Evolutionary conservation across 768 basidiomycete species (phyloP).

Genomic region (Exidia glandulosa): DNA sequence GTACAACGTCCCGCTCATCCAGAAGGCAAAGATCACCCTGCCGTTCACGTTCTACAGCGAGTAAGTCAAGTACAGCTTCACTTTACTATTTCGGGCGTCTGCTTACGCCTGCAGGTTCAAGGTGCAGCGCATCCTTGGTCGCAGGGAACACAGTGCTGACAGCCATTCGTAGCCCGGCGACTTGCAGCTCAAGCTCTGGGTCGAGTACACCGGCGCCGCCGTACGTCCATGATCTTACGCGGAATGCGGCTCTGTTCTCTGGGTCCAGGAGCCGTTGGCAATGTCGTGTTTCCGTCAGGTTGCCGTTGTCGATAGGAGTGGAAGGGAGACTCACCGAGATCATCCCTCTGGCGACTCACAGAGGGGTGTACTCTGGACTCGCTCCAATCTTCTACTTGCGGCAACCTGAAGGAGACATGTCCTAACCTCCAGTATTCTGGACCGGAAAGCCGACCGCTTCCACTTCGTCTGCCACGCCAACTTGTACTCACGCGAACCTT

Average conservation of each 20-base stretch:
- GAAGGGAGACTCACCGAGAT: too few relatives aligned
- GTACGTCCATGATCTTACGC: neutral
- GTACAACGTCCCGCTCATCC: constrained; percentile 41
- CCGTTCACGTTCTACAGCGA: constrained; percentile 75
- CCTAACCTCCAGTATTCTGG: neutral
- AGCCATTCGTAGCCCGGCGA: constrained; percentile 50
- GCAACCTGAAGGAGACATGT: neutral
- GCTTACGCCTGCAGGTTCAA: constrained; percentile 39
- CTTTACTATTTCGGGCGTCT: constrained; percentile 2
- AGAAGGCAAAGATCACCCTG: constrained; percentile 48
- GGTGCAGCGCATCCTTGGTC: constrained; percentile 25
- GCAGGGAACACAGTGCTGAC: neutral
- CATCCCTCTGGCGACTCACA: too few relatives aligned
- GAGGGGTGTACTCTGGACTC: too few relatives aligned
- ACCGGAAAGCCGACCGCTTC: neutral
- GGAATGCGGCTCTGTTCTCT: too few relatives aligned
- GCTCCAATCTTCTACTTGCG: too few relatives aligned
- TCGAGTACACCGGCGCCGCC: constrained; percentile 61
- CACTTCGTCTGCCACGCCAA: neutral
- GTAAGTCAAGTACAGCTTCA: constrained; percentile 32
- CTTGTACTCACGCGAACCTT: neutral
- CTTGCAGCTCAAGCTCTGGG: constrained; percentile 59
- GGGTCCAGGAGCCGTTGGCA: too few relatives aligned
- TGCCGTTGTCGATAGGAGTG: too few relatives aligned
- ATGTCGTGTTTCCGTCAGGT: too few relatives aligned